Evolutionary conservation across 257 asterid genomes (phyloP).

Genomic region (Fraxinus pennsylvanica): DNA sequence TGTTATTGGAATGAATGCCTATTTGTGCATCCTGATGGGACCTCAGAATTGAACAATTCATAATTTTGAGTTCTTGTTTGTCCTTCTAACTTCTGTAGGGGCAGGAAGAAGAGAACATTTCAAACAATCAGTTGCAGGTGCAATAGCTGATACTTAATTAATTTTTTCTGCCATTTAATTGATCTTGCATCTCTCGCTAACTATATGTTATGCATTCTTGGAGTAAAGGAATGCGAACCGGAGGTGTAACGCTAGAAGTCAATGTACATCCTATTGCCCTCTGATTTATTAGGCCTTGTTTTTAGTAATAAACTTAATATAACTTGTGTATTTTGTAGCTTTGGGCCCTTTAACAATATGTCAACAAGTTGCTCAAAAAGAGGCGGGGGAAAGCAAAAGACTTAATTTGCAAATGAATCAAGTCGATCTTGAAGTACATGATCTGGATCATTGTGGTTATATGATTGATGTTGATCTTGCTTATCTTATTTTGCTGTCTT

Average conservation of each 20-base stretch:
- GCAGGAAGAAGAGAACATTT: too few species aligned
- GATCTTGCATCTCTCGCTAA: background rate
- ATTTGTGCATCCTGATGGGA: too few species aligned
- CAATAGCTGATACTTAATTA: too few species aligned
- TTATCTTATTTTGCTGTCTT: too few species aligned
- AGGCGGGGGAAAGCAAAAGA: constrained; percentile 61
- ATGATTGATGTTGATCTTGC: too few species aligned
- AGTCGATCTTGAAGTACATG: too few species aligned
- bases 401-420: constrained; percentile 4
- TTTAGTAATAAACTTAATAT: background rate
- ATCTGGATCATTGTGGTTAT: too few species aligned
- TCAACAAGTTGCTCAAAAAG: constrained; percentile 48
- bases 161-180: background rate
- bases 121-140: too few species aligned
- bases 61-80: too few species aligned
- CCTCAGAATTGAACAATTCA: too few species aligned
- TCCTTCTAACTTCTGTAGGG: too few species aligned
- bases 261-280: constrained; percentile 46
- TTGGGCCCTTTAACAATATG: constrained; percentile 50
- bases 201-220: background rate
- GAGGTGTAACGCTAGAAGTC: constrained; percentile 51
- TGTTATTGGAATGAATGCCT: too few species aligned
- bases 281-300: background rate
- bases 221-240: constrained; percentile 24
- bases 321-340: constrained; percentile 48